Base-by-base conservation (phyloP, 352 stramenopile species). In the Phytophthora agathidicida region DNA sequence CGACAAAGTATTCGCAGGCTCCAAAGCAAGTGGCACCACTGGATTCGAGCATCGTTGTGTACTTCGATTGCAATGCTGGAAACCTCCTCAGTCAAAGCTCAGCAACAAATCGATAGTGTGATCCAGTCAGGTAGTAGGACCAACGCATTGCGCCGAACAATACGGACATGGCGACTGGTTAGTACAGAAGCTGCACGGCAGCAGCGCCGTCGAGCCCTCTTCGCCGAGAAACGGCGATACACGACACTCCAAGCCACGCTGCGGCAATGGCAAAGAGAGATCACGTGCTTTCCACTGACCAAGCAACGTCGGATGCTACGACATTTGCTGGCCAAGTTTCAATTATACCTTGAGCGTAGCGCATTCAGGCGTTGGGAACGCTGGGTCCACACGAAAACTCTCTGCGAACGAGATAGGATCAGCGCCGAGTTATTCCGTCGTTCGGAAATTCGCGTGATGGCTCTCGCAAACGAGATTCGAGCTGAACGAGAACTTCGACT, bases 401-500 rank as follows among this genome's bases (percentile, higher is more conserved):
- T 72, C 14, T 32, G 24, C 5, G 37, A 51, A 5, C 35, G 49
- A 33, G 51, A 72, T 26, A 44, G 50, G 20, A 55, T 70, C 22
- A 70, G 61, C 24, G 55, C 61, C 27, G 54, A 66, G 30, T 43
- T 71, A 9, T 57, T 71, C 19, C 32, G 30, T 53, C 61, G 61
- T 19, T 71, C 55, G 2, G 55, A 71, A 33, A 37, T 22, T 17
- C 61, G 61, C 7, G 55, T 62, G 2, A 31, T 66, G 36, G 48
- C 14, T 19, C 33, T 71, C 24, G 23, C 42, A 20, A 36, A 59
- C 7, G 42, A 54, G 11, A 58, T 56, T 14, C 37, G 30, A n/a
- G 19, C 30, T n/a, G 28, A 62, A 9, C 30, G 45, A 45, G 47
- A 61, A 28, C 55, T 42, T 19, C 37, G 55, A 19, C 20, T 27